phyloP scores from a whole-genome alignment of 2,329 filamentous ascomycete genomes.

The Westerdykella aurantiaca region DNA sequence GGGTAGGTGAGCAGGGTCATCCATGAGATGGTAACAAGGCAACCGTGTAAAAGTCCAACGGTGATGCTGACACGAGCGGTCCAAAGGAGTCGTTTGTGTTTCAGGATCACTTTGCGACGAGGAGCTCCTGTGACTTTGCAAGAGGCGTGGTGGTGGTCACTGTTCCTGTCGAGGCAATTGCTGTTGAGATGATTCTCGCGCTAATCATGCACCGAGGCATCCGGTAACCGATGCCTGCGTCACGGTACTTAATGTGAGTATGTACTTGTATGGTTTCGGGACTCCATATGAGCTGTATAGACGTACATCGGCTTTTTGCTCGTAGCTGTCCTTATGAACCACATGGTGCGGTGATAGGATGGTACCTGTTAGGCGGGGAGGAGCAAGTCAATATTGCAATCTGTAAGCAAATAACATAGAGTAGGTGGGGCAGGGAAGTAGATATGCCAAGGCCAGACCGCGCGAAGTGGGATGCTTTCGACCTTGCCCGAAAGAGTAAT shows the following conservation, averaged over 20 bases:
- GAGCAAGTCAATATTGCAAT: constrained; percentile 6
- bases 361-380: constrained; percentile 3
- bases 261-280: no score
- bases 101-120: background rate
- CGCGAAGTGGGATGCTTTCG: constrained; percentile 4
- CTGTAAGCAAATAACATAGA: constrained; percentile 12
- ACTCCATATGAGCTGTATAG: no score
- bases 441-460: background rate
- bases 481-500: constrained; percentile 1
- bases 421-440: constrained; percentile 9
- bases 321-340: background rate
- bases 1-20: constrained; percentile 6
- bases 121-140: background rate
- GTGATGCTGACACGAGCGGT: background rate
- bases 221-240: background rate
- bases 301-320: background rate
- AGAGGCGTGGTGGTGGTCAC: background rate
- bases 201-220: background rate
- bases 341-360: constrained; percentile 16
- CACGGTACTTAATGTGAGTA: background rate
- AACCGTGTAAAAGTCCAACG: background rate
- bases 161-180: background rate
- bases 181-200: background rate
- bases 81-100: background rate
- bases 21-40: constrained; percentile 4